Evolutionary conservation across 768 basidiomycete species (phyloP), one percentile per base, ranked within the genome.

Genomic region (Hirschioporus abietinus): DNA sequence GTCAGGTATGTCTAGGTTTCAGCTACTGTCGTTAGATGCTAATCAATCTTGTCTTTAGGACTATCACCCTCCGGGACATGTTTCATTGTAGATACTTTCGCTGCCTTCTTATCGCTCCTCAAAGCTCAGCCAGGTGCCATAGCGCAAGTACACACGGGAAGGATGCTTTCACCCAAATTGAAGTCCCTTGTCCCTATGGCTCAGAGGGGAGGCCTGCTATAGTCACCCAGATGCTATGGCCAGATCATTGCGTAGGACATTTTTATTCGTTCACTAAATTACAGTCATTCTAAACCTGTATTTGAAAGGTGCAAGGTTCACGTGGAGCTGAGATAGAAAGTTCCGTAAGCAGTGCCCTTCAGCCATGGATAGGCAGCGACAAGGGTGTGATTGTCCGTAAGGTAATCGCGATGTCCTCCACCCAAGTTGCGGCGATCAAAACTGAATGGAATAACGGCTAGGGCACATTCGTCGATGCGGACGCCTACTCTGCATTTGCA

Each of bases 401-500:
- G 73, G 78, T 74, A 57, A 25, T 73, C 67, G 3, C 23, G 8
- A 3, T 30, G 30, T 30, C 30, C 30, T 7, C n/a, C 61, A 64
- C n/a, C 36, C 60, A 23, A 12, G n/a, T 34, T 26, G 58, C 24
- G n/a, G 58, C 24, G n/a, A 3, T 26, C 35, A 17, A 8, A 17
- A 35, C 8, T 67, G 60, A 17, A 10, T 1, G 18, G 34, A 42
- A 24, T 12, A n/a, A 35, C 52, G 63, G 18, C n/a, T 64, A 79
- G 78, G 78, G 78, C 0, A 64, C 63, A 10, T 66, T 80, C 66
- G 15, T 64, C 1, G 68, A 71, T 24, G 65, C 80, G 52, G 82
- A 84, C 67, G 76, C 79, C 7, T 84, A 84, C 65, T 82, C 80
- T 7, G 82, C 80, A 0, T 84, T 84, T 68, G 78, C 72, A 57